Evolutionary conservation across 2,329 filamentous ascomycete species (phyloP).

Genomic region (Penicillium freii): DNA sequence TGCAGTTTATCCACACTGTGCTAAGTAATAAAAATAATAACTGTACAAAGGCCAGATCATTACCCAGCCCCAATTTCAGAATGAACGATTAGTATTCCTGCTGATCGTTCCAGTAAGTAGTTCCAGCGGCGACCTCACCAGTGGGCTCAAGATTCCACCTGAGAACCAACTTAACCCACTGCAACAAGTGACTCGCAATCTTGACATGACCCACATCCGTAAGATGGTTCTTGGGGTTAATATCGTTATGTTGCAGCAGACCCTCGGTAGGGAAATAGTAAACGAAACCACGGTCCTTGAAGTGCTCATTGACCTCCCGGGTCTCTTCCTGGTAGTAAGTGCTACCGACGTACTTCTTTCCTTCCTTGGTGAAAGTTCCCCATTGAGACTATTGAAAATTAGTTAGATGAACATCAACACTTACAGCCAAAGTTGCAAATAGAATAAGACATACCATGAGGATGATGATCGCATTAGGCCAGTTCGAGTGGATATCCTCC

Average conservation of each 20-base stretch:
- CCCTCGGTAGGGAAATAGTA: constrained; percentile 63
- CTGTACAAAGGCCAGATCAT: background rate
- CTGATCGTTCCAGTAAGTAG: constrained; percentile 55
- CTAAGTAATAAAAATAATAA: background rate
- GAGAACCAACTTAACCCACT: constrained; percentile 57
- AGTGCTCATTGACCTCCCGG: constrained; percentile 52
- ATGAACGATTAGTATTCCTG: constrained; percentile 38
- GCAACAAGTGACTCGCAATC: constrained; percentile 58
- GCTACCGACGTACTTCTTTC: constrained; percentile 51
- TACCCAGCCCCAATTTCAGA: background rate
- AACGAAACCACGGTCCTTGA: constrained; percentile 53
- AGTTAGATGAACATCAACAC: background rate
- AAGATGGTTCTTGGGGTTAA: constrained; percentile 58
- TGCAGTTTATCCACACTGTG: background rate
- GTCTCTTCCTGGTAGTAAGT: constrained; percentile 53
- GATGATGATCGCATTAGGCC: constrained; percentile 45
- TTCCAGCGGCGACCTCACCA: constrained; percentile 54
- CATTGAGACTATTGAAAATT: constrained; percentile 48
- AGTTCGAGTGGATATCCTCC: constrained; percentile 40
- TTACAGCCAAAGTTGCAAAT: background rate
- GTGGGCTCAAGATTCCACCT: constrained; percentile 57
- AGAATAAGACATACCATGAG: constrained; percentile 31
- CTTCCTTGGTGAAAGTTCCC: constrained; percentile 53
- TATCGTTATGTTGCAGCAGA: constrained; percentile 62
- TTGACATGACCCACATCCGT: constrained; percentile 63